Percentiles rank a stretch among this genome's conserved stretches.
These are phyloP conservation scores for Plectranthus barbatus DNA, from an alignment of 257 asterid genomes.

Conservation along the genomic window DNA sequence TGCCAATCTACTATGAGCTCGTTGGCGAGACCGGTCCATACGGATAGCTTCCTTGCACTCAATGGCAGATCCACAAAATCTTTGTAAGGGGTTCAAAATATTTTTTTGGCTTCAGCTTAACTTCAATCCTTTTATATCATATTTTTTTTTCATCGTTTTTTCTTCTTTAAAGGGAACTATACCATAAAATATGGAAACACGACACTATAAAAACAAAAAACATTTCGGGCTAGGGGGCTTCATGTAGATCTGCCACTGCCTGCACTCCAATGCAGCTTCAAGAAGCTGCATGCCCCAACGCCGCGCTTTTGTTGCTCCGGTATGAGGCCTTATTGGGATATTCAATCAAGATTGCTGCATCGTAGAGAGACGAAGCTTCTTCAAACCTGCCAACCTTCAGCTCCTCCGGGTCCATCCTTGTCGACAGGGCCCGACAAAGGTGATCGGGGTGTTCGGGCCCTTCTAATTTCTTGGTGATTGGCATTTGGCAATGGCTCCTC, in stretches of 20 bases:
- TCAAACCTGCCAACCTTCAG: conserved; percentile 85
- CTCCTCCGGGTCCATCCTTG: conserved; percentile 89
- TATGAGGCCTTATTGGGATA: conserved; percentile 88
- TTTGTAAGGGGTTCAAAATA: too few relatives aligned
- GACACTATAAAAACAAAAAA: too few relatives aligned
- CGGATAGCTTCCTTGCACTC: conserved; percentile 75
- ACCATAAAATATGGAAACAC: too few relatives aligned
- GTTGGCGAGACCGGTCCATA: conserved; percentile 54
- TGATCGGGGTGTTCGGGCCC: conserved; percentile 37
- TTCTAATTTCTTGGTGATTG: conserved; percentile 34
- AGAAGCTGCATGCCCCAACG: conserved; percentile 81
- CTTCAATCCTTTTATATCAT: too few relatives aligned
- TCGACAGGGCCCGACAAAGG: conserved; percentile 76
- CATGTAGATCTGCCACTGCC: too few relatives aligned
- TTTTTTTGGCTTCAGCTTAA: too few relatives aligned
- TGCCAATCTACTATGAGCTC: conserved; percentile 71
- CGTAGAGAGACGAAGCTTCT: conserved; percentile 79
- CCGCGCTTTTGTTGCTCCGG: conserved; percentile 94
- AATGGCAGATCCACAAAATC: too few relatives aligned
- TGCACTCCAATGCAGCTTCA: conserved; percentile 83
- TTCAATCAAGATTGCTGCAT: conserved; percentile 89
- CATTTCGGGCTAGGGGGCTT: too few relatives aligned
- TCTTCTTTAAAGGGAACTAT: too few relatives aligned
- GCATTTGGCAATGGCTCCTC: too few relatives aligned
- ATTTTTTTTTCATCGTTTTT: too few relatives aligned